phyloP scores from a whole-genome alignment of 495 filamentous ascomycete species.

The Neurospora tetraspora region DNA sequence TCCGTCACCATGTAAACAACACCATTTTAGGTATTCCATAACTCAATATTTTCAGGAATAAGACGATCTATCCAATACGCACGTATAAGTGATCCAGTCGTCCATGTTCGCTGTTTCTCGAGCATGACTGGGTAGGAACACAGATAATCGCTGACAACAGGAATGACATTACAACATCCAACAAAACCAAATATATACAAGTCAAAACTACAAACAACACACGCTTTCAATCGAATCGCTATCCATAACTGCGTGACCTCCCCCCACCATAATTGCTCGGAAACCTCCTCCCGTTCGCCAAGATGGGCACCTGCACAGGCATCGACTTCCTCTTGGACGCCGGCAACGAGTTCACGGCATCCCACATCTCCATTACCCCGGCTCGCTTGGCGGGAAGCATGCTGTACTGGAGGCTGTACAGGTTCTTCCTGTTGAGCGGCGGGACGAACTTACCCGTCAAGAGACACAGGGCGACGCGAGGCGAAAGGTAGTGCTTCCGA shows the following conservation, averaged over 20 bases:
- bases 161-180: not conserved
- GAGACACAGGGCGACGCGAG: slow-evolving; percentile 75
- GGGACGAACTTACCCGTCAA: slow-evolving; percentile 82
- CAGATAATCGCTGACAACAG: not conserved
- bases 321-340: slow-evolving; percentile 27
- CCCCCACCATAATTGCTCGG: slow-evolving; percentile 14
- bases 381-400: slow-evolving; percentile 84
- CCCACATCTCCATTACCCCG: slow-evolving; percentile 78
- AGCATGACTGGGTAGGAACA: too few relatives aligned
- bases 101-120: not conserved
- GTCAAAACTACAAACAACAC: not conserved
- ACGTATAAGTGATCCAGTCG: not conserved
- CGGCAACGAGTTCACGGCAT: slow-evolving; percentile 49
- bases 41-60: too few relatives aligned
- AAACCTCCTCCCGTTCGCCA: slow-evolving; percentile 17
- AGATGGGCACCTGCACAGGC: slow-evolving; percentile 11
- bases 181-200: not conserved
- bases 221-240: not conserved
- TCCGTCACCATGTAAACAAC: not conserved
- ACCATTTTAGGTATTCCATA: too few relatives aligned
- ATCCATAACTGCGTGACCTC: slow-evolving; percentile 18
- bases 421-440: slow-evolving; percentile 83
- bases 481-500: slow-evolving; percentile 88
- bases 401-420: slow-evolving; percentile 96
- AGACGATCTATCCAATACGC: not conserved